Base-by-base conservation (phyloP, 2,329 filamentous ascomycete genomes). In the Paraconiothyrium brasiliense region DNA sequence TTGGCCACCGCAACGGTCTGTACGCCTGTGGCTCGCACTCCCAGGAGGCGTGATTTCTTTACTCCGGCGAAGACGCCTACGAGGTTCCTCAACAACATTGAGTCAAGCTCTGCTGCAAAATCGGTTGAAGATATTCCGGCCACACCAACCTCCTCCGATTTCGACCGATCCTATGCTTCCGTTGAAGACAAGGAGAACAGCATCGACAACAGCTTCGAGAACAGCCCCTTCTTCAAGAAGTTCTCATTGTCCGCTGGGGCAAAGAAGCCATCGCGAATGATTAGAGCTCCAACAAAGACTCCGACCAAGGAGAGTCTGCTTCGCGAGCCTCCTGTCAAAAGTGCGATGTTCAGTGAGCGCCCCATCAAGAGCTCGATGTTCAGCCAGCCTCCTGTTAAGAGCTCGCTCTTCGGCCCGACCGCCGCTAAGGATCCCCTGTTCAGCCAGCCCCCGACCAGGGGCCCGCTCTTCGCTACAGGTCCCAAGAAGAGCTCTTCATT, bases 291-390 rank as follows among this genome's bases (percentile, higher is more conserved):
- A 59, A 81, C 74, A 54, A 73, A 84, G 69, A 86, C 85, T 0
- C 85, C 85, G 1, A 84, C 84, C 0, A 87, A 87, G 70, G 82
- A 84, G 20, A 68, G 60, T 37, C 69, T 67, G 49, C 70, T 76
- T 27, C 57, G 55, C n/a, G 58, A 70, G 20, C 69, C 70, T 13
- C 71, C 75, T 2, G 10, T 46, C 10, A 24, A 46, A 20, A 46
- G 43, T 20, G 24, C 48, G 16, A 16, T 50, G 8, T 50, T 50
- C 30, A 35, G 32, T 27, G n/a, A 50, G 30, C 30, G 22, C 20
- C 48, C 48, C 27, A 20, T 13, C 48, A 50, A 50, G 48, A 35
- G 30, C 27, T 13, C 48, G 14, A 41, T 32, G 46, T 32, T 49
- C 46, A 49, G 10, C 9, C 24, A 49, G 46, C 24, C 24, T n/a